phyloP scores from a whole-genome alignment of 2,329 filamentous ascomycete species.

The Alternaria gansuensis region DNA sequence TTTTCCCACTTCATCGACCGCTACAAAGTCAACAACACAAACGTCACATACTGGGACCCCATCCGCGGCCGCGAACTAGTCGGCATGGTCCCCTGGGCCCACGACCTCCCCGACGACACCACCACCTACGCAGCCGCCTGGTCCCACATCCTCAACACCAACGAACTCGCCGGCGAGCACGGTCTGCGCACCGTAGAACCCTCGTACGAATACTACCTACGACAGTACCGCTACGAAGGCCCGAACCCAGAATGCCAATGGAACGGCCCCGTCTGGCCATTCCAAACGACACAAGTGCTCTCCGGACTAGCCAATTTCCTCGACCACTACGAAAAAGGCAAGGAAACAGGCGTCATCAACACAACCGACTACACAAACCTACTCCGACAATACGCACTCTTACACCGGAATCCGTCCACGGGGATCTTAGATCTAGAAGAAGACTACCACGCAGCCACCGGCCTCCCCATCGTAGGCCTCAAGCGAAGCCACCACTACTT shows the following conservation, averaged over 20 bases:
- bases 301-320: constrained; percentile 56
- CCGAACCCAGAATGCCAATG: constrained; percentile 55
- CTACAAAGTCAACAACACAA: constrained; percentile 52
- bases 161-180: constrained; percentile 47
- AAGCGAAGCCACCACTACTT: constrained; percentile 58
- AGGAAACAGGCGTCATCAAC: constrained; percentile 34
- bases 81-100: constrained; percentile 57
- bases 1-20: constrained; percentile 58
- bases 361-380: constrained; percentile 51
- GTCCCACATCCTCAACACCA: constrained; percentile 50
- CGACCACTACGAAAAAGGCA: constrained; percentile 51
- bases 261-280: constrained; percentile 59
- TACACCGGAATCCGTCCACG: constrained; percentile 52
- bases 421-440: constrained; percentile 54
- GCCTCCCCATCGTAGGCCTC: constrained; percentile 55
- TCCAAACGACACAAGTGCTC: constrained; percentile 55
- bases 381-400: constrained; percentile 52
- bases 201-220: constrained; percentile 58
- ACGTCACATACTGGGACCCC: constrained; percentile 53
- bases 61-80: constrained; percentile 58
- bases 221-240: constrained; percentile 54
- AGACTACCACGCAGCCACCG: constrained; percentile 57
- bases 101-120: constrained; percentile 54
- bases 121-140: constrained; percentile 51
- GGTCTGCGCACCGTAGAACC: constrained; percentile 57